phyloP scores from a whole-genome alignment of 345 rosid genomes.

The Brassica rapa region DNA sequence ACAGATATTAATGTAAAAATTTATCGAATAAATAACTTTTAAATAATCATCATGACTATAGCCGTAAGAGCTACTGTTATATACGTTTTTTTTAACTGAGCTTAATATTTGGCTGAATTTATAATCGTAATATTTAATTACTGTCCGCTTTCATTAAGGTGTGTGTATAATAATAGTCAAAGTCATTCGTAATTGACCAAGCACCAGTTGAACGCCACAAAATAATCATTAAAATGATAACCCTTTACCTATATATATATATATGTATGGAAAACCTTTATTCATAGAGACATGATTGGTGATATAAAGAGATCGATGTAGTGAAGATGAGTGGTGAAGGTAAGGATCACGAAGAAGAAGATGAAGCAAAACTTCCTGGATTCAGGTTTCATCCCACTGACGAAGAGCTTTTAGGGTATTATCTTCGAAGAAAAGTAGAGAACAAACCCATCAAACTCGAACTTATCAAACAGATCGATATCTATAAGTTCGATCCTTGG shows the following conservation, averaged over 20 bases:
- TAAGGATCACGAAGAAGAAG: constrained; percentile 30
- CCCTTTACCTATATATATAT: neutral
- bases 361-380: constrained; percentile 47
- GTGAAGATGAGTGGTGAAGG: constrained; percentile 28
- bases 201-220: neutral
- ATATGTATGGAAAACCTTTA: neutral
- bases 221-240: neutral
- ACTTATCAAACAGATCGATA: constrained; percentile 51
- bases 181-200: neutral
- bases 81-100: neutral
- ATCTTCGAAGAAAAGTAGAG: constrained; percentile 57
- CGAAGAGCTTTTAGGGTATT: constrained; percentile 55
- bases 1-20: neutral
- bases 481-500: constrained; percentile 61
- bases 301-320: neutral
- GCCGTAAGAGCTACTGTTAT: neutral
- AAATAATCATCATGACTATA: neutral
- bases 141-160: neutral
- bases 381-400: constrained; percentile 60
- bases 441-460: constrained; percentile 47
- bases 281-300: neutral
- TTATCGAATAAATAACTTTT: neutral
- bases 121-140: neutral
- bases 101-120: neutral
- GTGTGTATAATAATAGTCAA: neutral